Evolutionary conservation across 2,329 filamentous ascomycete genomes (phyloP), one percentile per base, ranked within the genome.

Genomic region (Verticillium zaregamsianum): DNA sequence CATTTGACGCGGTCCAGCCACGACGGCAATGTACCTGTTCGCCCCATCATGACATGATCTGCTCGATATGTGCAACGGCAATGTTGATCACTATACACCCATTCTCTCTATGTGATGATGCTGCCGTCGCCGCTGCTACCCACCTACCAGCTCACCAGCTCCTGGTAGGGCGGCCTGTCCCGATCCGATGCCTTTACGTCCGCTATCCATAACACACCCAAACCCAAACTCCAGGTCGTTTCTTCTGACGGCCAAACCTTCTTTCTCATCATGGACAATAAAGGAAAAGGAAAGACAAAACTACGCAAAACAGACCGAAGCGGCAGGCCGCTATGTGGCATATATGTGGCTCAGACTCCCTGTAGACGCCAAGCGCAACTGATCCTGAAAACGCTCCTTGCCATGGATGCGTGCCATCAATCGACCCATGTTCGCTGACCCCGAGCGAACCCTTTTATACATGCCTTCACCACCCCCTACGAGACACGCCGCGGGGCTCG

Each of bases 401-500:
- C 20, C n/a, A 14, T 25, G 45, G 45, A 52, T 52, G n/a, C 3
- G n/a, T 23, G n/a, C 20, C 23, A 20, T 20, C 20, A 14, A 14
- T 6, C 39, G 20, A 37, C 15, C 17, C 17, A 12, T n/a, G 37
- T 12, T 52, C 20, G 45, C 45, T 11, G 45, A 52, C 23, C 9
- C n/a, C 6, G 25, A 8, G 45, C 45, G 20, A 23, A 25, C n/a
- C 20, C 23, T 28, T 40, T 40, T 40, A 28, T 23, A 52, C n/a
- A 23, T 20, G 20, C 8, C 20, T 52, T 55, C 14, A 74, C 76
- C 76, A 79, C n/a, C 73, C 76, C 58, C 76, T 69, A 62, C 72
- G 71, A 17, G 68, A 71, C 56, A 70, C 71, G 55, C 74, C 74
- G 39, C 74, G 72, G 32, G 69, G 71, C 63, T 81, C 80, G 61